phyloP scores from a whole-genome alignment of 2,329 filamentous ascomycete species.

The Exophiala dermatitidis region DNA sequence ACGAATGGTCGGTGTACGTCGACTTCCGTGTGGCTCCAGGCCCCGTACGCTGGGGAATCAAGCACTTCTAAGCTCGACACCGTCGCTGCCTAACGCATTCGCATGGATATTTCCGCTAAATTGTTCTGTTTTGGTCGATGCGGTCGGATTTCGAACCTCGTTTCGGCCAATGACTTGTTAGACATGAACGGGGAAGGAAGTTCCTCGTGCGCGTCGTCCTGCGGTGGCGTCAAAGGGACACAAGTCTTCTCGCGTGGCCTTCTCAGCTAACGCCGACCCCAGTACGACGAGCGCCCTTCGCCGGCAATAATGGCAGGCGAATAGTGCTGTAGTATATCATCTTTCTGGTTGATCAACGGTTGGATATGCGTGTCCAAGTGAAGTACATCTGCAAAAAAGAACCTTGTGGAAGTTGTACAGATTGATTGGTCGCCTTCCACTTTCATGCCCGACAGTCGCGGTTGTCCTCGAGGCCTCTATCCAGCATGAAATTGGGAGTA shows the following conservation, averaged over 20 bases:
- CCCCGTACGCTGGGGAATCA: not conserved
- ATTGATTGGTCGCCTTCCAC: not conserved
- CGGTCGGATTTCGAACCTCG: not conserved
- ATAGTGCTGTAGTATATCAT: too few relatives aligned
- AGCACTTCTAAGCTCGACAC: not conserved
- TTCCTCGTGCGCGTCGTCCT: not conserved
- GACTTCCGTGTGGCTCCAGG: not conserved
- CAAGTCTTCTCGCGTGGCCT: conserved; percentile 3
- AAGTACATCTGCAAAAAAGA: too few relatives aligned
- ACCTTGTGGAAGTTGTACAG: not conserved
- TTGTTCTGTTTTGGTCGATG: not conserved
- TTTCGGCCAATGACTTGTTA: not conserved
- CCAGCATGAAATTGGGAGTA: not conserved
- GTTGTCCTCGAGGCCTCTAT: not conserved
- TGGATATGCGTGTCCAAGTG: too few relatives aligned
- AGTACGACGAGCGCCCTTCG: not conserved
- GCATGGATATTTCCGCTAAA: not conserved
- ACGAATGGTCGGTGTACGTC: not conserved
- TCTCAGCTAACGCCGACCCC: not conserved
- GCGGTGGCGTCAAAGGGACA: not conserved
- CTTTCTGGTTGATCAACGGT: too few relatives aligned
- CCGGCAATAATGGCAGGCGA: not conserved
- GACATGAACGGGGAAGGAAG: not conserved
- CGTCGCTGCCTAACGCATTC: not conserved
- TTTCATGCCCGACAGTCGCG: not conserved